Conservation (phyloP, 768 basidiomycete genomes). For the Russula sp. region DNA sequence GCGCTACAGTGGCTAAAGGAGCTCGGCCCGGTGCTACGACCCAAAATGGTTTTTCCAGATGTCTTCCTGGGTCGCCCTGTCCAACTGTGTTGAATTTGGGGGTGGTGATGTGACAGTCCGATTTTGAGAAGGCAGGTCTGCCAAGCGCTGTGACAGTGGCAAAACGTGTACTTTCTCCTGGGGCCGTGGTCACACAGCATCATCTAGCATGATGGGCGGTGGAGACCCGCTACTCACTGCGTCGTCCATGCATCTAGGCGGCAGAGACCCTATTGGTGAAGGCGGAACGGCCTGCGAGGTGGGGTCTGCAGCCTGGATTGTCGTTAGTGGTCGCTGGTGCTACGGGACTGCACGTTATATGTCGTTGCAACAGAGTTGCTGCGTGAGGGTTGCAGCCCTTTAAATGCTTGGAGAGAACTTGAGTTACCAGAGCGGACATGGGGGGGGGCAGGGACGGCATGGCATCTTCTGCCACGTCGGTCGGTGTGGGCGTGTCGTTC, state of each 20-base stretch:
- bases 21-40: no score
- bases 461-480: background rate
- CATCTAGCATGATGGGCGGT: conserved; percentile 7
- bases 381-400: conserved; percentile 32
- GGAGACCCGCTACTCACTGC: background rate
- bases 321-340: background rate
- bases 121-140: background rate
- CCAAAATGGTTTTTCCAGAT: no score
- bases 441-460: conserved; percentile 10
- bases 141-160: background rate
- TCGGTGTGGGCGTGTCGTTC: background rate
- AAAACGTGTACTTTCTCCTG: conserved; percentile 3
- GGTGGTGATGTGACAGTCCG: background rate
- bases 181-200: background rate
- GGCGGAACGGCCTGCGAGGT: conserved; percentile 11
- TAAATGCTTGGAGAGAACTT: conserved; percentile 61
- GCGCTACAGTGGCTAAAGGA: no score
- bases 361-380: background rate
- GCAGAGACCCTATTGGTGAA: conserved; percentile 14
- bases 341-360: background rate
- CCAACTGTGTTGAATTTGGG: background rate
- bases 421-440: conserved; percentile 31
- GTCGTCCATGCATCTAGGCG: conserved; percentile 10
- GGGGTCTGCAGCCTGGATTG: conserved; percentile 1
- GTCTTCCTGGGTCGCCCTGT: no score